Conservation (phyloP, 306 rosid genomes). For the Sicyos edulis region DNA sequence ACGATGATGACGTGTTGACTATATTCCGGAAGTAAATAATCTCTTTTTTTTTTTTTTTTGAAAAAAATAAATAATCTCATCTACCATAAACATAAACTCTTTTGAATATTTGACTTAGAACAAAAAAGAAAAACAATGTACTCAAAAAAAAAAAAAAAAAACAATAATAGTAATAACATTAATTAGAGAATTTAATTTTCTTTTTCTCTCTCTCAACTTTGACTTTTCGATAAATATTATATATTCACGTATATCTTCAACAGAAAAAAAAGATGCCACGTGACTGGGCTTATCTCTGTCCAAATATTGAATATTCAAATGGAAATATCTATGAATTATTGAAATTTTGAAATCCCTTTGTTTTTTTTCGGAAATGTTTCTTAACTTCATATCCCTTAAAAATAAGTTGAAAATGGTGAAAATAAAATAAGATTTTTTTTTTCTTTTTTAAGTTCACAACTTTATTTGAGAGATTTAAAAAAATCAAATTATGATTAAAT, state of each 20-base stretch:
- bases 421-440: too few relatives aligned
- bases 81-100: not conserved
- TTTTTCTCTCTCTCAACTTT: not conserved
- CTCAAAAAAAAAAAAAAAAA: too few relatives aligned
- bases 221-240: not conserved
- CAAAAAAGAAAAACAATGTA: too few relatives aligned
- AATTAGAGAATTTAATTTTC: constrained; percentile 10
- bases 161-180: not conserved
- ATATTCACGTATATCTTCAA: not conserved
- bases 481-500: too few relatives aligned
- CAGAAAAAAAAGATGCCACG: not conserved
- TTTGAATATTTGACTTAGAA: not conserved
- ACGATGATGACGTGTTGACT: constrained; percentile 20
- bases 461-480: too few relatives aligned
- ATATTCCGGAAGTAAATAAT: not conserved
- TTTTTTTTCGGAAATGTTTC: too few relatives aligned
- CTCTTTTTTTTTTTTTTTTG: too few relatives aligned
- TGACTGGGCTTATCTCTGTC: not conserved
- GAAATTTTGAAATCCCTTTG: not conserved
- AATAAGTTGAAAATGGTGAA: too few relatives aligned
- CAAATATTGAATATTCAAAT: not conserved
- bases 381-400: too few relatives aligned
- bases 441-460: too few relatives aligned
- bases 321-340: constrained; percentile 1
- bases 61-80: constrained; percentile 1